Percentiles rank a stretch among this genome's conserved stretches.
Conservation (phyloP, 2,329 filamentous ascomycete genomes). For the Chrysoporthe cubensis region DNA sequence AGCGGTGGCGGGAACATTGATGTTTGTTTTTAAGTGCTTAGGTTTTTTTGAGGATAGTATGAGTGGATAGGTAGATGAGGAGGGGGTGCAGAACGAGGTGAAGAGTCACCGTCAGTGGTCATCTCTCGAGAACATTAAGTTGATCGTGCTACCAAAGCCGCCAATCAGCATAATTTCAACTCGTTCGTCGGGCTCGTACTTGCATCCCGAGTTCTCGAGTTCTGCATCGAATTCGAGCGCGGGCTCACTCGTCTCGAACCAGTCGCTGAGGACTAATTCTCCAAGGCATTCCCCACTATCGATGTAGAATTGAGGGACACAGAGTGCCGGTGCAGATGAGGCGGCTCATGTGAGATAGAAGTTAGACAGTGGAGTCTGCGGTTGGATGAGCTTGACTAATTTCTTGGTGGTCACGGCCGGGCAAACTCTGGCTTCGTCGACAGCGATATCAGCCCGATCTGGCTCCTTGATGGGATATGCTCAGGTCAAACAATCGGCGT, state of each 20-base stretch:
- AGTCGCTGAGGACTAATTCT: background rate
- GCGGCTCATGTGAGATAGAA: background rate
- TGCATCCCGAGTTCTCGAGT: background rate
- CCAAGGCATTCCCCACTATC: background rate
- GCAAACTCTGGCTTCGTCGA: no score
- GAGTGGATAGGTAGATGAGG: background rate
- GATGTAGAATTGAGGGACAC: background rate
- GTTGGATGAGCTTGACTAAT: background rate
- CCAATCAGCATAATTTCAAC: background rate
- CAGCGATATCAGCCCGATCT: no score
- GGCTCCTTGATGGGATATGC: no score
- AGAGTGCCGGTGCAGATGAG: background rate
- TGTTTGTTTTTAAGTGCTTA: conserved; percentile 13
- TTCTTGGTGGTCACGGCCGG: no score
- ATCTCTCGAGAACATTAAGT: no score
- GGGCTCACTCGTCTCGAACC: no score
- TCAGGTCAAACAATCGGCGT: background rate
- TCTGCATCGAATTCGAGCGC: background rate
- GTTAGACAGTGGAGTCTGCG: background rate
- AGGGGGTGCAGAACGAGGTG: background rate
- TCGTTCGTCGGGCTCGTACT: background rate
- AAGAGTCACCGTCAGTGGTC: background rate
- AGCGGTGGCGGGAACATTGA: background rate
- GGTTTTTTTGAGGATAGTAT: conserved; percentile 9
- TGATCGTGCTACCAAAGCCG: background rate